Percentiles rank a stretch among this genome's conserved stretches.
Evolutionary conservation across 768 basidiomycete genomes (phyloP).

Genomic region (Leccinum subgranulosum): DNA sequence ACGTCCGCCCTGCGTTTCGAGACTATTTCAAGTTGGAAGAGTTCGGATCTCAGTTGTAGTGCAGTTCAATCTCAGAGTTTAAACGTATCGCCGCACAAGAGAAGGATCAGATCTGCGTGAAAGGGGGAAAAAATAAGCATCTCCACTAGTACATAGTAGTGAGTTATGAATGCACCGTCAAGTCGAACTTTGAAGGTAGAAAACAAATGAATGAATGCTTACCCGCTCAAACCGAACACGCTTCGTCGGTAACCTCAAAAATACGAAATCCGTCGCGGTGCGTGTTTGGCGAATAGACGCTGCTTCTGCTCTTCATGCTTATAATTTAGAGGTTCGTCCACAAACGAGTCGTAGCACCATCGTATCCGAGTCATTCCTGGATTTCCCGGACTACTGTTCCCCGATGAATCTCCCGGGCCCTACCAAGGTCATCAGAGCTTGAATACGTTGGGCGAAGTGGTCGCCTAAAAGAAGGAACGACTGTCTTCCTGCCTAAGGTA

Average conservation of each 20-base stretch:
- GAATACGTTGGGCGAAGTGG: constrained; percentile 84
- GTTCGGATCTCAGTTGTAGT: background rate
- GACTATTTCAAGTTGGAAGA: background rate
- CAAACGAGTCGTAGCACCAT: no score
- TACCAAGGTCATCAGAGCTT: constrained; percentile 58
- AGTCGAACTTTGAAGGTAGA: background rate
- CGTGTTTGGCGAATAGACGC: constrained; percentile 77
- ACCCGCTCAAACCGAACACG: constrained; percentile 89
- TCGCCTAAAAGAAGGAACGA: no score
- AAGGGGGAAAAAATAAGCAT: background rate
- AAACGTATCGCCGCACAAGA: background rate
- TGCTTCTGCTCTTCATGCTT: constrained; percentile 42
- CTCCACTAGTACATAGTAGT: background rate
- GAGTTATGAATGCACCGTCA: background rate
- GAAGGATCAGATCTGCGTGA: background rate
- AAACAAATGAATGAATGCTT: constrained; percentile 24
- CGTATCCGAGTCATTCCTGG: background rate
- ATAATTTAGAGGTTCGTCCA: constrained; percentile 40
- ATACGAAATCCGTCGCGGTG: constrained; percentile 60
- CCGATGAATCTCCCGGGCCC: constrained; percentile 5
- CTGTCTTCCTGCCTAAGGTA: no score
- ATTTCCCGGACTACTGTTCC: background rate
- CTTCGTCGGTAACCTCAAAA: constrained; percentile 75
- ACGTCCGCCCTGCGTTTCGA: background rate
- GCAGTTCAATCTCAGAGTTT: background rate